A percentile compares a stretch with the other conserved stretches of the same genome.
Evolutionary conservation across 2,329 filamentous ascomycete species (phyloP).

Genomic region (Phyllosticta citrichinensis): DNA sequence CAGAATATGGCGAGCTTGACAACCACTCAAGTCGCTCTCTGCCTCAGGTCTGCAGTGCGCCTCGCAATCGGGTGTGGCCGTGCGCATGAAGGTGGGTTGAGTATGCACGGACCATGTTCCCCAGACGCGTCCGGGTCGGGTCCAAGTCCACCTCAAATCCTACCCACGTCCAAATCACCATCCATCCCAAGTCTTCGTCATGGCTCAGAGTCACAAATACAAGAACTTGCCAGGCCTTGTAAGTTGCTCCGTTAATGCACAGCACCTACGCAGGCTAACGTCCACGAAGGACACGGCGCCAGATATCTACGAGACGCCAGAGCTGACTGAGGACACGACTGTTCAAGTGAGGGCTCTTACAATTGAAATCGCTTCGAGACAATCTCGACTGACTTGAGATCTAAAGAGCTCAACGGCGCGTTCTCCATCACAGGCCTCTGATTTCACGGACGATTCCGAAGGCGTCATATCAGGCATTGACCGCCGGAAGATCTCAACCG

Average conservation of each 20-base stretch:
- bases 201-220: constrained; percentile 14
- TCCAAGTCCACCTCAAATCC: not conserved
- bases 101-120: not conserved
- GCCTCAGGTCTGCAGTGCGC: too few relatives aligned
- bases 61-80: not conserved
- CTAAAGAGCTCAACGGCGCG: constrained; percentile 20
- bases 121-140: not conserved
- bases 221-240: constrained; percentile 15
- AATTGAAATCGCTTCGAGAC: not conserved
- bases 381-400: not conserved
- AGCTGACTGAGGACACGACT: constrained; percentile 82
- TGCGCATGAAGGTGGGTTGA: not conserved
- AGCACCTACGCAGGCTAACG: not conserved
- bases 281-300: constrained; percentile 61
- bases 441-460: constrained; percentile 52
- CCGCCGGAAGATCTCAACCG: constrained; percentile 62
- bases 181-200: not conserved
- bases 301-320: constrained; percentile 94
- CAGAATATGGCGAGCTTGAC: too few relatives aligned
- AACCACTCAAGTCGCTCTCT: too few relatives aligned
- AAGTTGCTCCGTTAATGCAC: not conserved
- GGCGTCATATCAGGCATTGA: constrained; percentile 47
- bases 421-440: constrained; percentile 31
- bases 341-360: constrained; percentile 54
- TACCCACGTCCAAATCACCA: not conserved